Evolutionary conservation across 164 flowering plant genomes (phyloP).

Genomic region (Magnolia changhungtana): DNA sequence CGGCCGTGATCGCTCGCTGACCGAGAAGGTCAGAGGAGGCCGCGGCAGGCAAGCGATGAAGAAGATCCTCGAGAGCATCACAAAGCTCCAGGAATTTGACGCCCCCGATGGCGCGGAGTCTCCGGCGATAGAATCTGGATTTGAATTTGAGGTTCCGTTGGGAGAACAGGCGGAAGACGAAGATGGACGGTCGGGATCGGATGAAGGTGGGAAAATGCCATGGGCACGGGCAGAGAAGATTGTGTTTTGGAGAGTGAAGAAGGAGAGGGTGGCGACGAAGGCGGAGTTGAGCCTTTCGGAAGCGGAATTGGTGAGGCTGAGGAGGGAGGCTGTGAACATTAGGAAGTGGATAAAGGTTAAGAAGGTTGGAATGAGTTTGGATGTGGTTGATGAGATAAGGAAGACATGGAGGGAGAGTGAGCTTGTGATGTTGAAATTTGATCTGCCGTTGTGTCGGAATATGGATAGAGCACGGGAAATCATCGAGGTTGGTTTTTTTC

Average conservation of each 20-base stretch:
- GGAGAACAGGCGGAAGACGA: slow-evolving; percentile 18
- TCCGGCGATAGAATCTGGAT: slow-evolving; percentile 9
- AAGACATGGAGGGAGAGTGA: slow-evolving; percentile 60
- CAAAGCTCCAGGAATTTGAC: slow-evolving; percentile 30
- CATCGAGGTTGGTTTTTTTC: slow-evolving; percentile 52
- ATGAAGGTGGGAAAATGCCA: slow-evolving; percentile 41
- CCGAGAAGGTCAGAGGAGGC: slow-evolving; percentile 48
- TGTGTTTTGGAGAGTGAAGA: slow-evolving; percentile 53
- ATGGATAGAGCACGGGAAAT: slow-evolving; percentile 94
- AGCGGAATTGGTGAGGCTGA: slow-evolving; percentile 60
- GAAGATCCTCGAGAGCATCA: slow-evolving; percentile 45
- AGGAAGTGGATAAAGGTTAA: slow-evolving; percentile 80
- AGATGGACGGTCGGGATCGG: slow-evolving; percentile 5
- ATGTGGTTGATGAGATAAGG: slow-evolving; percentile 61
- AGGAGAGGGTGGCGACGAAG: slow-evolving; percentile 41
- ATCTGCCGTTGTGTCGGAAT: slow-evolving; percentile 68
- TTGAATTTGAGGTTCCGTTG: slow-evolving; percentile 29
- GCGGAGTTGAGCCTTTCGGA: slow-evolving; percentile 62
- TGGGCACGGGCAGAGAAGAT: slow-evolving; percentile 58
- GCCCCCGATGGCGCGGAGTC: background rate
- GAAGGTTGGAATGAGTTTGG: slow-evolving; percentile 78
- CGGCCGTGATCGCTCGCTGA: slow-evolving; percentile 27
- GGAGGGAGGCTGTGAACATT: slow-evolving; percentile 55
- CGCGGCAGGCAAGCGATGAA: slow-evolving; percentile 62
- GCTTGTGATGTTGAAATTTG: slow-evolving; percentile 82